These are phyloP conservation scores for Phytophthora hybrid DNA, from an alignment of 352 stramenopile species.

Conservation along the genomic window DNA sequence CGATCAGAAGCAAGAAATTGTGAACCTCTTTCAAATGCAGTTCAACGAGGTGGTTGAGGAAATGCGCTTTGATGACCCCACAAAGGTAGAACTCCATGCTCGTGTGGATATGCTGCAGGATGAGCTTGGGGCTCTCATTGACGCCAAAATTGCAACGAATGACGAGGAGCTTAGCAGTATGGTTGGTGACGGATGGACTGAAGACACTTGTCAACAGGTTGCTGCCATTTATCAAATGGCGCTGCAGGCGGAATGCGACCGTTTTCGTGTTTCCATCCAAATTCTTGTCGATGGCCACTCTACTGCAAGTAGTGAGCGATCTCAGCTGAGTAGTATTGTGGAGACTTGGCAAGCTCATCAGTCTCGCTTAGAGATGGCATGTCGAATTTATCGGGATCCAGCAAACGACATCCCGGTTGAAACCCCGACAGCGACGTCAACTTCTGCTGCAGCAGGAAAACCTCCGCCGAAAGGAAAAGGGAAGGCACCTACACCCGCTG, in stretches of 20 bases:
- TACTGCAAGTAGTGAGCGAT: slow-evolving; percentile 53
- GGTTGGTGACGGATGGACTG: slow-evolving; percentile 63
- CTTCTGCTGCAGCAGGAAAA: slow-evolving; percentile 29
- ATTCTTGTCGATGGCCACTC: slow-evolving; percentile 63
- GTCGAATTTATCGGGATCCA: slow-evolving; percentile 52
- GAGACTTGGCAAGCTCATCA: slow-evolving; percentile 42
- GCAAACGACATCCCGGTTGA: slow-evolving; percentile 29
- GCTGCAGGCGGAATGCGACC: slow-evolving; percentile 78
- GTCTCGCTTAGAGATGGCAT: slow-evolving; percentile 45
- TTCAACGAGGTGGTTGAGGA: slow-evolving; percentile 88
- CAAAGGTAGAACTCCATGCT: slow-evolving; percentile 85
- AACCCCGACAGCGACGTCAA: slow-evolving; percentile 4
- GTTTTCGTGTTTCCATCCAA: slow-evolving; percentile 67
- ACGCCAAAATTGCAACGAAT: slow-evolving; percentile 49
- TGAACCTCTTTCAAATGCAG: slow-evolving; percentile 72
- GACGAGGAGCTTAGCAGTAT: slow-evolving; percentile 59
- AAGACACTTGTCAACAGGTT: slow-evolving; percentile 54
- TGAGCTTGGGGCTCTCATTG: slow-evolving; percentile 57
- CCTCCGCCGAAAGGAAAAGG: slow-evolving; percentile 48
- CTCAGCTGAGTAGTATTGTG: slow-evolving; percentile 35
- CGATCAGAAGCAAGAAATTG: slow-evolving; percentile 71
- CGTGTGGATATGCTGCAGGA: slow-evolving; percentile 78
- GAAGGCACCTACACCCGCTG: slow-evolving; percentile 37
- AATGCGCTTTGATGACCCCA: slow-evolving; percentile 85
- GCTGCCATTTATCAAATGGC: slow-evolving; percentile 59